Base-by-base conservation (phyloP, 2,329 filamentous ascomycete species). In the Zarea fungicola region DNA sequence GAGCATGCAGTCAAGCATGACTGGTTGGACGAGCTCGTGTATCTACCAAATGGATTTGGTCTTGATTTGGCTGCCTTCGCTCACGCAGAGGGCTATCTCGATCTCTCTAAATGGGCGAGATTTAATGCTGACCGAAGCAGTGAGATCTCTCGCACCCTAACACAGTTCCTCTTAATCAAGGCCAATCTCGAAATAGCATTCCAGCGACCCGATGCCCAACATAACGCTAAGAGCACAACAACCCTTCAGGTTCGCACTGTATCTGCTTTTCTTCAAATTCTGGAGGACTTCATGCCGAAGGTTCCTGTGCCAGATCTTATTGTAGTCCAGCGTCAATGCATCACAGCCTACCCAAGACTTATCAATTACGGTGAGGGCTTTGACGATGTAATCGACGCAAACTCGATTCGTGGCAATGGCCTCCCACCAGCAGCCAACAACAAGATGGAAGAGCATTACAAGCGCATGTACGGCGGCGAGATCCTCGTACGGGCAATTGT, bases 381-480 rank as follows among this genome's bases (percentile, higher is more conserved):
- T 54, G 90, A 99, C 65, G 87, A 93, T 50, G 83, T 97, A 35
- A 91, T 99, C 55, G 89, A 97, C 60, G 76, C 78, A 9, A 96
- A 95, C 61, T 87, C 89, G 37, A 80, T 83, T 57, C 81, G 85
- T 18, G 84, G 88, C n/a, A 95, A 97, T 60, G 77, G 81, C 1
- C 77, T 99, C 2, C 85, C 91, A 0, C 75, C 80, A 18, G 82
- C 84, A 19, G 89, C 92, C 47, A 91, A 95, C 57, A 82, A 80
- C 55, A 88, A 89, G 64, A 99, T 99, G 93, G 91, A 97, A 62
- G 89, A 96, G 56, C 85, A 96, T 54, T 99, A 96, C 66, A 96
- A 96, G 68, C 88, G 88, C 61, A 97, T 99, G 91, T 99, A 99
- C 64, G 87, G 89, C 56, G 86, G 89, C 56, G 89, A 96, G 56